phyloP scores from a whole-genome alignment of 2,329 filamentous ascomycete genomes.

The Cladophialophora immunda region DNA sequence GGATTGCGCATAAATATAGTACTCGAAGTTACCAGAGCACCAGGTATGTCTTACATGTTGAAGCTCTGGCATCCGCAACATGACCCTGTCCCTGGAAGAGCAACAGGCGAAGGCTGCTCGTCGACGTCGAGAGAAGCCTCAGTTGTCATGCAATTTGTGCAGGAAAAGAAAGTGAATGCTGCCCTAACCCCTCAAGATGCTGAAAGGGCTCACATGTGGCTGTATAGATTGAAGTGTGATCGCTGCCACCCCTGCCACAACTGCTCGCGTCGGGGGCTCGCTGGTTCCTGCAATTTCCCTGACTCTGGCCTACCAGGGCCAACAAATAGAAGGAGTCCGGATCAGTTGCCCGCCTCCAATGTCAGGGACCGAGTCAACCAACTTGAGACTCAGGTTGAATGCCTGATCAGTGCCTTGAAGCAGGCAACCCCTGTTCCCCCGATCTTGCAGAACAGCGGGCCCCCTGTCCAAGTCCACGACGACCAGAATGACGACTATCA shows the following conservation, averaged over 20 bases:
- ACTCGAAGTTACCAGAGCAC: not conserved
- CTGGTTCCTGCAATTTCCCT: slow-evolving; percentile 83
- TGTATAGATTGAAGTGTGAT: slow-evolving; percentile 53
- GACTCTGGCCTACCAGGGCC: not conserved
- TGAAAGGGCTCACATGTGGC: slow-evolving; percentile 42
- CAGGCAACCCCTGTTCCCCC: not conserved
- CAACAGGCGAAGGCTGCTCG: slow-evolving; percentile 17
- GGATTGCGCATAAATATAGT: not conserved
- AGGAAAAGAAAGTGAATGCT: slow-evolving; percentile 26
- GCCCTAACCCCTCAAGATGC: not conserved
- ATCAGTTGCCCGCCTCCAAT: slow-evolving; percentile 5
- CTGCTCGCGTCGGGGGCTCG: slow-evolving; percentile 77
- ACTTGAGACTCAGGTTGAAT: slow-evolving; percentile 35
- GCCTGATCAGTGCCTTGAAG: slow-evolving; percentile 25
- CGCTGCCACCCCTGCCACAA: slow-evolving; percentile 51
- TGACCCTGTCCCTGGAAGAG: slow-evolving; percentile 8
- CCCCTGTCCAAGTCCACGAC: not conserved
- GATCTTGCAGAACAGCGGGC: not conserved
- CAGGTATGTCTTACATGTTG: not conserved
- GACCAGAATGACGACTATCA: not conserved
- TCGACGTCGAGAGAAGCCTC: slow-evolving; percentile 27
- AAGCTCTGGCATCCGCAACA: not conserved
- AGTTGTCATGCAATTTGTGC: slow-evolving; percentile 28
- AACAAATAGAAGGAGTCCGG: not conserved
- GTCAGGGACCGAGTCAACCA: slow-evolving; percentile 34